These are phyloP conservation scores for Cenococcum geophilum DNA, from an alignment of 495 filamentous ascomycete genomes.

Conservation along the genomic window DNA sequence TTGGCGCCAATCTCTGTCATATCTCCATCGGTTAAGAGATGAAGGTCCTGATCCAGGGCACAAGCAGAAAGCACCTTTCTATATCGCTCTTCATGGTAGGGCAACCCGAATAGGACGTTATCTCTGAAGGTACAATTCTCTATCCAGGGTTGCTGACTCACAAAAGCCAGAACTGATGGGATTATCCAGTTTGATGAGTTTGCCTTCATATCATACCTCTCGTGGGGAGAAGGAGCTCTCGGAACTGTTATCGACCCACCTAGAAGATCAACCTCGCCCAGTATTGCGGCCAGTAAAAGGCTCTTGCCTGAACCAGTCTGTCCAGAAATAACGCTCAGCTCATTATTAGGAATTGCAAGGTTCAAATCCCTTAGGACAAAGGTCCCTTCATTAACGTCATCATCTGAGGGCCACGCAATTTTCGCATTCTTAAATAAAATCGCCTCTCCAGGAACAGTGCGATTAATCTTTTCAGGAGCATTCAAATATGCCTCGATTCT, in stretches of 20 bases:
- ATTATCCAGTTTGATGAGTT: constrained; percentile 20
- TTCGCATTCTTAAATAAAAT: constrained; percentile 64
- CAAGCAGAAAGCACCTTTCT: constrained; percentile 56
- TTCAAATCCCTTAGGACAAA: constrained; percentile 59
- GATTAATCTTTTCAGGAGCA: constrained; percentile 57
- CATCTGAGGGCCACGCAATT: constrained; percentile 68
- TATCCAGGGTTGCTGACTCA: constrained; percentile 47
- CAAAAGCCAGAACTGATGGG: constrained; percentile 11
- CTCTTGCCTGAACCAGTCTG: constrained; percentile 65
- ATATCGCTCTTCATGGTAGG: constrained; percentile 45
- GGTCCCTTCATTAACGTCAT: constrained; percentile 47
- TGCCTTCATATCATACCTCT: constrained; percentile 13
- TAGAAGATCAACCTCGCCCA: constrained; percentile 49
- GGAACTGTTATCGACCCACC: constrained; percentile 39
- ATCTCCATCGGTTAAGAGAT: constrained; percentile 59
- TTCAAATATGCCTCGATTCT: constrained; percentile 68
- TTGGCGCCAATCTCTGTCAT: constrained; percentile 65
- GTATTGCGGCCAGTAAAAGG: constrained; percentile 56
- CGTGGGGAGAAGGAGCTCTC: not conserved
- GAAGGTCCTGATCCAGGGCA: constrained; percentile 58
- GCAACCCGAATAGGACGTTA: constrained; percentile 54
- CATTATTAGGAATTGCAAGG: constrained; percentile 57
- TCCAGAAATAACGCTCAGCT: constrained; percentile 66
- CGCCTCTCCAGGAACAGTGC: constrained; percentile 49
- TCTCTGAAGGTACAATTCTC: constrained; percentile 49